phyloP scores from a whole-genome alignment of 768 basidiomycete species.

The Phanerochaete sordida region DNA sequence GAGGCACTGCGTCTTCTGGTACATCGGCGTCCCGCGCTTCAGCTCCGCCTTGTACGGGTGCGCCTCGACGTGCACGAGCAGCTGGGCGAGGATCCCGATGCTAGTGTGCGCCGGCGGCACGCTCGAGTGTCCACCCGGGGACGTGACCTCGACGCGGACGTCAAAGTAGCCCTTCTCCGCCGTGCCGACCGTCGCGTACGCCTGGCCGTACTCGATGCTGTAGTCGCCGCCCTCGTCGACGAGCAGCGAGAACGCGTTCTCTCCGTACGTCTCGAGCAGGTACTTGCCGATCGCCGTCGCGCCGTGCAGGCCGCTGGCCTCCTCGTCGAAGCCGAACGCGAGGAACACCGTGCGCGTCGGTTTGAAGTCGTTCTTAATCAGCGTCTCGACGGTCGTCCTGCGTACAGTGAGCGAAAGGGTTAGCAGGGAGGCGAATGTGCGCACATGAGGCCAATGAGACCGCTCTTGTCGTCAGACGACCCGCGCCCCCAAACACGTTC shows the following conservation, averaged over 20 bases:
- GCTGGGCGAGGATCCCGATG: conserved; percentile 49
- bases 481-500: conserved; percentile 32
- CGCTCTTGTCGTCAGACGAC: conserved; percentile 33
- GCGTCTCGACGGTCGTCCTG: conserved; percentile 41
- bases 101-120: conserved; percentile 49
- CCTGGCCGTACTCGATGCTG: conserved; percentile 23
- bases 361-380: conserved; percentile 41
- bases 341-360: conserved; percentile 41
- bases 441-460: conserved; percentile 30
- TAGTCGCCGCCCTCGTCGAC: conserved; percentile 53
- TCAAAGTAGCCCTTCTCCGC: conserved; percentile 44
- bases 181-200: conserved; percentile 28
- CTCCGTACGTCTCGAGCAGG: conserved; percentile 44
- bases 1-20: conserved; percentile 37
- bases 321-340: conserved; percentile 51
- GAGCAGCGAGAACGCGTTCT: conserved; percentile 47
- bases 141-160: conserved; percentile 37
- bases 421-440: background rate
- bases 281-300: conserved; percentile 36
- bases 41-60: conserved; percentile 36
- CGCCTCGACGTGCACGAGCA: conserved; percentile 46
- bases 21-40: conserved; percentile 29
- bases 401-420: background rate
- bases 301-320: conserved; percentile 34
- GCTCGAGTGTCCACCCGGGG: conserved; percentile 54